Evolutionary conservation across 345 rosid species (phyloP), one percentile per base, ranked within the genome.

Genomic region (Ceriops zippeliana): DNA sequence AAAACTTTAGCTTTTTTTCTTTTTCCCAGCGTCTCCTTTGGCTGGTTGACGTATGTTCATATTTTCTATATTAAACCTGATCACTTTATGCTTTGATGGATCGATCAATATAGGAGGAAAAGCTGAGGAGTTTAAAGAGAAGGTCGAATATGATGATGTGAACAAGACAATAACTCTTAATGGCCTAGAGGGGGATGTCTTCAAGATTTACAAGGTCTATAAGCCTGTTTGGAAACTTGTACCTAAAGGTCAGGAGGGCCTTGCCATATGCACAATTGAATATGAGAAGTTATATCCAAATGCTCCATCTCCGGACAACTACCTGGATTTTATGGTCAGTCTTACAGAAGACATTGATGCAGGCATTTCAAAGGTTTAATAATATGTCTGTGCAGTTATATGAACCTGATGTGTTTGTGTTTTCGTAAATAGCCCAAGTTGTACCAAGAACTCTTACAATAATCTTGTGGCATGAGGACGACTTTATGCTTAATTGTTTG

Each of bases 261-360:
- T 63, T 1, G 75, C 60, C 1, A 68, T 24, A 19, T 24, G 63
- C n/a, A 52, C 65, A 2, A n/a, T 79, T 0, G 79, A 76, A 52
- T 82, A 70, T 51, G 81, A 82, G 68, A 82, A 73, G 68, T 30
- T 65, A 17, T 35, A 70, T 15, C 76, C 63, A 9, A 24, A 22
- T n/a, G 73, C 21, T 19, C 76, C 85, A 0, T 30, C 27, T 47
- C 80, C 82, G 0, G 30, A 69, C 27, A 66, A 21, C 4, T 79
- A 73, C 73, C n/a, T 82, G 52, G 75, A 63, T 13, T 15, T 76
- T 4, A 27, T 66, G 26, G 20, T 46, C 0, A 38, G 16, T 17
- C 1, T 80, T 6, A 59, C 53, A 11, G 35, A 71, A 34, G 81
- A 74, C 22, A 63, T 65, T 1, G 83, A 56, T 58, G 76, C 67